A percentile compares a stretch with the other conserved stretches of the same genome.
phyloP scores from a whole-genome alignment of 352 stramenopile species.

The Globisporangium splendens region DNA sequence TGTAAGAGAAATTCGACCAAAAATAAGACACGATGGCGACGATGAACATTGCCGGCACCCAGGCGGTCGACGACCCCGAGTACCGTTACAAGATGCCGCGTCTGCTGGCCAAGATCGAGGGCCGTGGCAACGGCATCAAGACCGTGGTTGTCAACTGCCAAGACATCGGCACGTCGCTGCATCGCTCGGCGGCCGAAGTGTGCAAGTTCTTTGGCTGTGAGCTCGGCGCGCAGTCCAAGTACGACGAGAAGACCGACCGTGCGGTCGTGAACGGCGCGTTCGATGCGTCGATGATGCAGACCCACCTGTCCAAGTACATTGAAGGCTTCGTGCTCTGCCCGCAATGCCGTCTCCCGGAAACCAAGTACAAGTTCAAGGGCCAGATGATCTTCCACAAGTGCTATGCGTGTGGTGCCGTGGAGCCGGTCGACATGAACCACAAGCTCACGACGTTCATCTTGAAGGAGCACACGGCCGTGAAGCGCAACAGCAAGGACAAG shows the following conservation, averaged over 20 bases:
- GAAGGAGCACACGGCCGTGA: conserved; percentile 92
- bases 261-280: conserved; percentile 97
- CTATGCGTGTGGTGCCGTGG: conserved; percentile 95
- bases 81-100: conserved; percentile 99
- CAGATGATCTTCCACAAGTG: conserved; percentile 98
- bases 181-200: conserved; percentile 94
- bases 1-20: not conserved
- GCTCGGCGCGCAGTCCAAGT: conserved; percentile 97
- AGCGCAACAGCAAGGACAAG: conserved; percentile 81
- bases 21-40: conserved; percentile 55
- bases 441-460: conserved; percentile 98
- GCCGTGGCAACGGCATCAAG: conserved; percentile 99
- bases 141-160: conserved; percentile 98
- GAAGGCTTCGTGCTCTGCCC: conserved; percentile 98
- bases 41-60: conserved; percentile 91
- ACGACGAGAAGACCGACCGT: conserved; percentile 93
- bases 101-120: conserved; percentile 96
- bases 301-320: conserved; percentile 97
- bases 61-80: conserved; percentile 89
- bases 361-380: conserved; percentile 99
- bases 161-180: conserved; percentile 91
- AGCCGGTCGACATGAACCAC: conserved; percentile 97
- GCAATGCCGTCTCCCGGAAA: conserved; percentile 96
- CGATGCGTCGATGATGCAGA: conserved; percentile 91
- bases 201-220: conserved; percentile 99